Evolutionary conservation across 2,329 filamentous ascomycete genomes (phyloP), one percentile per base, ranked within the genome.

Genomic region (Madurella mycetomatis): DNA sequence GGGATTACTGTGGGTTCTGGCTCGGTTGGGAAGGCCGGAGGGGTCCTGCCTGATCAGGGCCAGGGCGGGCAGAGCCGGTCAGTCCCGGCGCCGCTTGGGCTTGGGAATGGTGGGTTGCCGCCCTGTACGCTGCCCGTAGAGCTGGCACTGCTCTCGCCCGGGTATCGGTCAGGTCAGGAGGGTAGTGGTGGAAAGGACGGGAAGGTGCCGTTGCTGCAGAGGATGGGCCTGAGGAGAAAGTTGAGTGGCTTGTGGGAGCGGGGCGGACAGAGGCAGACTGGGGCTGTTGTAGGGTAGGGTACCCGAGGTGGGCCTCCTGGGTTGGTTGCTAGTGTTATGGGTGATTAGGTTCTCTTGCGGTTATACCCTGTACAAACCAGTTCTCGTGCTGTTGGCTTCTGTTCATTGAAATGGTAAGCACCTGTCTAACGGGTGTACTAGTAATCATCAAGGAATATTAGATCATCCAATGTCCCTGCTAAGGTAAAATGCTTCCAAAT

Each of bases 201-300:
- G 2, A 59, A 58, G 47, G 34, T 18, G 41, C 25, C 51, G 16
- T 19, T 57, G 18, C 30, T 54, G 49, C 57, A 59, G 41, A 18
- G 51, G 41, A 55, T 61, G 43, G 54, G 59, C 18, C 18, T 61
- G 41, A 55, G 47, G 53, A 51, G 34, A 43, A 61, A 58, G 59
- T 44, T 59, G 19, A 60, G 59, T 16, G 59, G 59, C 17, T 9
- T 51, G 41, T 53, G 54, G 50, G 52, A 54, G 13, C 47, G 54
- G n/a, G 46, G 49, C 7, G 47, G 50, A 16, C 32, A 40, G n/a
- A 40, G 43, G 30, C 51, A 51, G 45, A 49, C 50, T 34, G 51
- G 55, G 13, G 4, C 9, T 39, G 51, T 59, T 11, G 51, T 53
- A 42, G 54, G 42, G 25, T 59, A 40, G 25, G 25, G 7, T 25